Evolutionary conservation across 306 rosid species (phyloP).

Genomic region (Inga oerstediana): DNA sequence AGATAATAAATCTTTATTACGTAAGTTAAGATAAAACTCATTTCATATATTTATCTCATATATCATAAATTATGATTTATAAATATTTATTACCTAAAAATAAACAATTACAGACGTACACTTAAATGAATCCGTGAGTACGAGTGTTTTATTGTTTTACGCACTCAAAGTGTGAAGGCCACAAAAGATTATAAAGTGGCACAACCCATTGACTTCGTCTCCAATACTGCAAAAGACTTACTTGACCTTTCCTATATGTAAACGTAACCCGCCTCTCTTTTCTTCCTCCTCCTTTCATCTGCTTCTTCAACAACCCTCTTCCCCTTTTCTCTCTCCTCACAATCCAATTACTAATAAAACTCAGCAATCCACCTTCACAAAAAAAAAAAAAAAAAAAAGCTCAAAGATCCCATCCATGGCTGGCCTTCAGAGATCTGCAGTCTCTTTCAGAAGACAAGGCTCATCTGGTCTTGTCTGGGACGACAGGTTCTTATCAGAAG

Average conservation of each 20-base stretch:
- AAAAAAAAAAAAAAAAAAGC: not conserved
- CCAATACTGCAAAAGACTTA: not conserved
- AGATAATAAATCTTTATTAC: too few species aligned
- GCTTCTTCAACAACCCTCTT: not conserved
- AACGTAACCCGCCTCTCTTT: not conserved
- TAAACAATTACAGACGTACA: too few species aligned
- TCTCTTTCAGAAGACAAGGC: conserved; percentile 85
- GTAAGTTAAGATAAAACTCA: too few species aligned
- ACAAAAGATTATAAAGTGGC: not conserved
- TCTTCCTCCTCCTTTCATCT: not conserved
- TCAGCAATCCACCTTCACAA: not conserved
- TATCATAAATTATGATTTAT: too few species aligned
- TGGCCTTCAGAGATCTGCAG: conserved; percentile 79
- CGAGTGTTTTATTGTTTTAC: not conserved
- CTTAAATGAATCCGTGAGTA: not conserved
- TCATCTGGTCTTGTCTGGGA: conserved; percentile 91
- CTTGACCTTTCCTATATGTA: not conserved
- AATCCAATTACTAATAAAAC: not conserved
- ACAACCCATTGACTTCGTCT: conserved; percentile 26
- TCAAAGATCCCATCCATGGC: conserved; percentile 47
- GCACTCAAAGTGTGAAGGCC: not conserved
- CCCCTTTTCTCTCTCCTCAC: not conserved
- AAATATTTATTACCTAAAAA: too few species aligned
- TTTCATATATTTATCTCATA: too few species aligned
- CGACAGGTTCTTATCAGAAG: conserved; percentile 58